Evolutionary conservation across 2,329 filamentous ascomycete species (phyloP).

Genomic region (Cordyceps farinosa): DNA sequence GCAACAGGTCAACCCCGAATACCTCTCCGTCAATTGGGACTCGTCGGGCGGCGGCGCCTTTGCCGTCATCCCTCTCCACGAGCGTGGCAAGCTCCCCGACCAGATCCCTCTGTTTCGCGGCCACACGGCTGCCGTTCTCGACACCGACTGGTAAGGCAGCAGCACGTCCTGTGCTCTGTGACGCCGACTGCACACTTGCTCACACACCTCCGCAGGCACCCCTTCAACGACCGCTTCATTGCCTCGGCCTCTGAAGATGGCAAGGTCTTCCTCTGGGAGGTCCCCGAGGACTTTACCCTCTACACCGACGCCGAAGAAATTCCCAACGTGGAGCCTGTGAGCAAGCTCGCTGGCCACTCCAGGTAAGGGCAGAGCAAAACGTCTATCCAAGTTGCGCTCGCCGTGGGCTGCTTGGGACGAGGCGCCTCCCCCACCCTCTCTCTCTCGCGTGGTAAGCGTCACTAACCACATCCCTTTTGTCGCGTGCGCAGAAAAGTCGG

Average conservation of each 20-base stretch:
- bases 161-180: slow-evolving; percentile 16
- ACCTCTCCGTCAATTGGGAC: slow-evolving; percentile 98
- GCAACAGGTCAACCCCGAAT: slow-evolving; percentile 84
- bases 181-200: background rate
- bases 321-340: slow-evolving; percentile 73
- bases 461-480: slow-evolving; percentile 23
- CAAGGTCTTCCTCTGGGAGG: slow-evolving; percentile 95
- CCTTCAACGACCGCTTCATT: slow-evolving; percentile 90
- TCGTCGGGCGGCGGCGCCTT: slow-evolving; percentile 93
- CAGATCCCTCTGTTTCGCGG: slow-evolving; percentile 92
- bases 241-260: slow-evolving; percentile 95
- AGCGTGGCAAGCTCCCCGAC: slow-evolving; percentile 88
- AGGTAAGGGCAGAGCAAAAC: slow-evolving; percentile 50
- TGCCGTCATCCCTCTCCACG: slow-evolving; percentile 86
- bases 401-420: background rate
- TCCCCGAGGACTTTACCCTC: slow-evolving; percentile 82
- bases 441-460: background rate
- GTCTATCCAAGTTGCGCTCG: too few species aligned
- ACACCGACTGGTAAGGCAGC: slow-evolving; percentile 79
- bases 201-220: slow-evolving; percentile 61
- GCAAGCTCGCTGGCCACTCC: slow-evolving; percentile 81
- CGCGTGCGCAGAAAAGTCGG: slow-evolving; percentile 76
- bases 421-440: too few species aligned
- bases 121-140: slow-evolving; percentile 90
- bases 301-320: slow-evolving; percentile 82